Evolutionary conservation across 2,329 filamentous ascomycete species (phyloP), one percentile per base, ranked within the genome.

Genomic region (Atkinsonella hypoxylon): DNA sequence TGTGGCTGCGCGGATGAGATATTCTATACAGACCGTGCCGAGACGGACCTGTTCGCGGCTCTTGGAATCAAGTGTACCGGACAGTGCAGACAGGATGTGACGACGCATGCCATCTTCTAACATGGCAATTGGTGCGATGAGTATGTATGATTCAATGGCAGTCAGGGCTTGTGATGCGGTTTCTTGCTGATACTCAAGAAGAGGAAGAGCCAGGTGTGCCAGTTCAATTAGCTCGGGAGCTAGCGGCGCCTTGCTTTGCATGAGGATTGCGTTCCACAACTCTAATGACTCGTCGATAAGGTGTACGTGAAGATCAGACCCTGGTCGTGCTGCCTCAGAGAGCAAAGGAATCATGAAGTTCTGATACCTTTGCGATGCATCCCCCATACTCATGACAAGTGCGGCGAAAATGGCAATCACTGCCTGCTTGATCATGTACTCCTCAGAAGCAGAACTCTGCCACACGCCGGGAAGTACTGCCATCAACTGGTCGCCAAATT

Each of bases 401-500:
- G 89, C 84, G 1, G 87, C 77, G 48, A 97, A 81, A 39, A 97
- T 85, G 2, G 86, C 87, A 51, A 97, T 77, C 48, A 97, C 89
- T 1, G 89, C 83, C 67, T 96, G 90, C 67, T 97, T 97, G 74
- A 96, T 86, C 65, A 97, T 80, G 67, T 89, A 88, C 61, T 93
- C 87, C 53, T 95, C 85, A 2, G 72, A 68, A 0, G 84, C 88
- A 2, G 87, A 89, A 48, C 83, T 80, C 53, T 87, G 83, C 93
- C 93, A 98, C 0, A 97, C 74, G 4, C 76, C 75, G 0, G 91
- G 90, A 7, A 97, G 74, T 12, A 89, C 78, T 1, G 79, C 74
- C 66, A 98, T 84, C 53, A 98, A 86, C 53, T 84, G 81, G 59
- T 95, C 88, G 5, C 88, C 87, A 54, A 83, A 83, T 44, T 74